Evolutionary conservation across 441 rosid genomes (phyloP), one percentile per base, ranked within the genome.

Genomic region (Gossypium davidsonii): DNA sequence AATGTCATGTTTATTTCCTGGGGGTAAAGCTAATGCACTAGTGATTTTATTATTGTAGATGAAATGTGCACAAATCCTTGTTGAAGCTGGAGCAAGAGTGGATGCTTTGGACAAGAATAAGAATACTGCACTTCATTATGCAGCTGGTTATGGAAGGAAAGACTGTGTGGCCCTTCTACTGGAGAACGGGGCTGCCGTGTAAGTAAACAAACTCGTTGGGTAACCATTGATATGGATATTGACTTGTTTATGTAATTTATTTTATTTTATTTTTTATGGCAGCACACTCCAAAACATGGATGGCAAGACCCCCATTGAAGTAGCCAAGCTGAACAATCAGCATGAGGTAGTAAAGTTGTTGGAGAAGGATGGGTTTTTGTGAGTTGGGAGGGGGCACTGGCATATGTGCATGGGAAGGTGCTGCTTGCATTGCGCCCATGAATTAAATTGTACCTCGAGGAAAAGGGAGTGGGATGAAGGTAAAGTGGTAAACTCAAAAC

Each of bases 181-280:
- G 73, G 93, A 90, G 70, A 89, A 89, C 28, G 98, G 97, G 9
- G 99, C 99, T 49, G 97, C 99, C 56, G 97, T 95, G 99, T 91
- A 91, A 91, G 97, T 83, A 53, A 67, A 66, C 21, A 31, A 34
- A 12, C 4, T 66, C 10, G 17, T 72, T 52, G 7, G 48, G n/a
- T 0, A 14, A 11, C 49, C 6, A 12, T 67, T 8, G 31, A 4
- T 39, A 37, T 63, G 49, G 14, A 3, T 4, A 9, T 28, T 26
- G 8, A 52, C 23, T 17, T 67, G 23, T 15, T 61, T 25, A 58
- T 44, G 3, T 48, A 48, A n/a, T 1, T n/a, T 49, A 2, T 48
- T n/a, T n/a, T 49, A 2, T 48, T n/a, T 49, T 49, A 14, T 49
- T 49, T 49, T 14, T 46, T 10, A 11, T 46, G 39, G 0, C 39